phyloP scores from a whole-genome alignment of 352 stramenopile genomes.

The Globisporangium sylvaticum region DNA sequence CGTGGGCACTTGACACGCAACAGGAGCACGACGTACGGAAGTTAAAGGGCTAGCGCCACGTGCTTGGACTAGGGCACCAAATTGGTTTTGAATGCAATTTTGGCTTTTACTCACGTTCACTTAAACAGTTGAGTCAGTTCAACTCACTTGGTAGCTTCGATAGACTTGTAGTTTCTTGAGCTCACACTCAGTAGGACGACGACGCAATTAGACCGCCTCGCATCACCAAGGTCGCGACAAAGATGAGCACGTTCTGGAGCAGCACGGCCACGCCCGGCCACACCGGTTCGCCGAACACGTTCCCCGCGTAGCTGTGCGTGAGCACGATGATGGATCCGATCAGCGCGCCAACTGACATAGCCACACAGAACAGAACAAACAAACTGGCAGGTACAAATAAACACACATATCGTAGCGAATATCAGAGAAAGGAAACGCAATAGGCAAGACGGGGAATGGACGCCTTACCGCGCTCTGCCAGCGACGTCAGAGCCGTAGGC shows the following conservation, averaged over 20 bases:
- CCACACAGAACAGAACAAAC: constrained; percentile 54
- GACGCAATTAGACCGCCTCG: constrained; percentile 39
- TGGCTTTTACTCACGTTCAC: background rate
- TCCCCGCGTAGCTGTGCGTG: constrained; percentile 57
- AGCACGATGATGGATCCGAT: constrained; percentile 53
- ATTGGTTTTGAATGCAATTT: background rate
- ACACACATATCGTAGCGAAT: background rate
- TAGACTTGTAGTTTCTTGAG: background rate
- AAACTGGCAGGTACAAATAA: background rate
- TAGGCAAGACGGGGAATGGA: background rate
- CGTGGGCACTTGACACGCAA: background rate
- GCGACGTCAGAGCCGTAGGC: constrained; percentile 45
- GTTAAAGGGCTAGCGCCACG: background rate
- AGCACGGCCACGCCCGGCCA: constrained; percentile 58
- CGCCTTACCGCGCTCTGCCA: constrained; percentile 31
- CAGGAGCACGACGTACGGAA: background rate
- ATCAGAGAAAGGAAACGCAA: background rate
- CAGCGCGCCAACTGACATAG: constrained; percentile 34
- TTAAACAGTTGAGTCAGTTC: background rate
- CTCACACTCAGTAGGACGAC: constrained; percentile 8
- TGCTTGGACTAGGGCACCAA: background rate
- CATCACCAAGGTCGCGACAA: constrained; percentile 60
- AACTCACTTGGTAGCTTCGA: background rate
- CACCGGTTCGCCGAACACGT: constrained; percentile 45
- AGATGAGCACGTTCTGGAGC: constrained; percentile 57